These are phyloP conservation scores for Nannizziopsis barbatae DNA, from an alignment of 2,329 filamentous ascomycete species.

Conservation along the genomic window DNA sequence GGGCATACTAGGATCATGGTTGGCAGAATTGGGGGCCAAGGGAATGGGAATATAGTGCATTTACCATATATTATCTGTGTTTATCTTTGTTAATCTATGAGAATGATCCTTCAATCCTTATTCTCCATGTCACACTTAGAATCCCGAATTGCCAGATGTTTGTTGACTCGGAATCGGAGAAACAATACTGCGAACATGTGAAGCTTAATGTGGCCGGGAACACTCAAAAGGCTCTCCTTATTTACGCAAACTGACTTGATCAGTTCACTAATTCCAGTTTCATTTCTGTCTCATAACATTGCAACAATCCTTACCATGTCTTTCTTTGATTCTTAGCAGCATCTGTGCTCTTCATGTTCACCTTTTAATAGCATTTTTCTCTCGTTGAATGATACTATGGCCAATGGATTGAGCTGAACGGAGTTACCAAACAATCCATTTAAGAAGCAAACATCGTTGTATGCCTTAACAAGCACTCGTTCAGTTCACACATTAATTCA, in stretches of 20 bases:
- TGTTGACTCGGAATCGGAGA: background rate
- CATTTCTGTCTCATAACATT: conserved; percentile 3
- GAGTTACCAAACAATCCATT: background rate
- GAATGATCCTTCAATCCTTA: too few species aligned
- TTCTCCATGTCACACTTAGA: too few species aligned
- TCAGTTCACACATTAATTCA: too few species aligned
- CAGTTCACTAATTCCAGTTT: background rate
- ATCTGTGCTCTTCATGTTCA: background rate
- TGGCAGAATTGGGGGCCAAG: too few species aligned
- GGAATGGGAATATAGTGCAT: too few species aligned
- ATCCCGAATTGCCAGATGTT: too few species aligned
- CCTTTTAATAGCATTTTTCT: background rate
- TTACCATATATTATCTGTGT: too few species aligned
- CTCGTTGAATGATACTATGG: background rate
- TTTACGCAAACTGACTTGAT: background rate
- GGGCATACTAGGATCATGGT: too few species aligned
- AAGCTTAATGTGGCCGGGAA: background rate
- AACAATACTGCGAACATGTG: conserved; percentile 1
- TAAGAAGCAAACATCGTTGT: too few species aligned
- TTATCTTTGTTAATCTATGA: too few species aligned
- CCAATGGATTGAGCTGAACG: background rate
- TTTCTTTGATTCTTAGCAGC: conserved; percentile 6
- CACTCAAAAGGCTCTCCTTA: background rate
- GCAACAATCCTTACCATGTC: conserved; percentile 1
- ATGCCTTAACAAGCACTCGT: too few species aligned